phyloP scores from a whole-genome alignment of 495 filamentous ascomycete species.

The Peziza echinospora region DNA sequence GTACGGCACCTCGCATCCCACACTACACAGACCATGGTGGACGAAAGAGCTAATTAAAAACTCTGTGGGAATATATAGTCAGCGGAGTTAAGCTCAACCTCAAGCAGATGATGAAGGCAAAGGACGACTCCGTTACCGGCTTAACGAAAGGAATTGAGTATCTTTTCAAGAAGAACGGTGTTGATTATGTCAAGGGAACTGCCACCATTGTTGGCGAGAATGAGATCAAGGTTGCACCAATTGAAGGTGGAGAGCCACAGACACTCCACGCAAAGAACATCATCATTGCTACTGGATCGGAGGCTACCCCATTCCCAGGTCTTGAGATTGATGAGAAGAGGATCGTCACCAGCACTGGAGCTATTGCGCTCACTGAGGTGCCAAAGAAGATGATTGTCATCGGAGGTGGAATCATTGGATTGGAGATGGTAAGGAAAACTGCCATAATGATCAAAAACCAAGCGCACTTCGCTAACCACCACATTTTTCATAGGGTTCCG shows the following conservation, averaged over 20 bases:
- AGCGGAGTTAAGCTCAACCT: conserved; percentile 93
- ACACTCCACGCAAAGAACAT: conserved; percentile 83
- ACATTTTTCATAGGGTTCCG: conserved; percentile 44
- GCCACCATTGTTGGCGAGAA: conserved; percentile 72
- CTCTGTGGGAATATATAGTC: conserved; percentile 26
- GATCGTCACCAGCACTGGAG: conserved; percentile 88
- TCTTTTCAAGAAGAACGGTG: conserved; percentile 94
- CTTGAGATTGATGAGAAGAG: conserved; percentile 92
- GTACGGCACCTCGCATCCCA: too few species aligned
- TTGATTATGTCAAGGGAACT: conserved; percentile 87
- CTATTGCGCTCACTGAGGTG: conserved; percentile 67
- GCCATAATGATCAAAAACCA: neutral
- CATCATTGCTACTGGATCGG: conserved; percentile 83
- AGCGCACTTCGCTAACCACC: neutral
- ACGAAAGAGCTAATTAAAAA: conserved; percentile 2
- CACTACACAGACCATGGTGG: neutral
- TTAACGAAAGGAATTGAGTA: conserved; percentile 96
- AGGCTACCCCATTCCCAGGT: conserved; percentile 89
- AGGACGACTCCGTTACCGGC: conserved; percentile 70
- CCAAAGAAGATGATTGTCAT: conserved; percentile 97
- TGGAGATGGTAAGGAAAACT: conserved; percentile 84
- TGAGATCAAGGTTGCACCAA: conserved; percentile 72
- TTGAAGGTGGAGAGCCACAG: conserved; percentile 68
- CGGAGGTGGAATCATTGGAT: conserved; percentile 93
- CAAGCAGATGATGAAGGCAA: conserved; percentile 88